Base-by-base conservation (phyloP, 1,139 yeast genomes). In the Blastobotrys indianensis region DNA sequence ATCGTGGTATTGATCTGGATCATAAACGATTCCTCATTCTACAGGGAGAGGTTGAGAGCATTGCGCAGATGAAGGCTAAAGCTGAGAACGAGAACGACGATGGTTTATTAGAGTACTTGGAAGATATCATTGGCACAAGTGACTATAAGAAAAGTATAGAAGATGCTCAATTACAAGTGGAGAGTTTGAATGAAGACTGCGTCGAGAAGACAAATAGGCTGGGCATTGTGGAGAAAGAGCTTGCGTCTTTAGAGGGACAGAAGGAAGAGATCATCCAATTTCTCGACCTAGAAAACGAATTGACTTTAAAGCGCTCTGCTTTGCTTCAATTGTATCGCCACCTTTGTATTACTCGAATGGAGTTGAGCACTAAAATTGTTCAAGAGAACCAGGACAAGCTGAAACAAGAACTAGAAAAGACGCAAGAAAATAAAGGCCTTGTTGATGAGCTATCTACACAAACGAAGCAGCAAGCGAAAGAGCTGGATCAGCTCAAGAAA, bases 11-110 rank as follows among this genome's bases (percentile, higher is more conserved):
- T 48, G 98, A 94, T 66, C 72, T 94, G 53, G 95, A 90, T 58
- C 98, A 94, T 64, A 92, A 94, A 61, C 73, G 99, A 55, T 94
- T 94, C 59, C 73, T 94, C 55, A 94, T 94, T 60, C 71, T 94
- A 39, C 99, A 94, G 67, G 99, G 99, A 59, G 99, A 94, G 64
- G 98, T 94, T 34, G 99, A 94, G 66, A 84, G 92, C 49, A 94
- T 94, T 61, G 97, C 98, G 0, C 97, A 92, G 64, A 94, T 94
- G 99, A 90, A 90, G 61, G 85, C 98, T 8, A 92, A 92, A 61
- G 97, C 97, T 0, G 97, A 92, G 58, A 78, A 75, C 44, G 96
- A 88, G 47, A 80, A 80, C 54, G 98, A 92, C 56, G 98, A 92
- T 62, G 99, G 99, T 0, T 69, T 94, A 32, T 67, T 94, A 41